Conservation (phyloP, 1,284 basidiomycete genomes). For the Stygiomarasmius scandens region DNA sequence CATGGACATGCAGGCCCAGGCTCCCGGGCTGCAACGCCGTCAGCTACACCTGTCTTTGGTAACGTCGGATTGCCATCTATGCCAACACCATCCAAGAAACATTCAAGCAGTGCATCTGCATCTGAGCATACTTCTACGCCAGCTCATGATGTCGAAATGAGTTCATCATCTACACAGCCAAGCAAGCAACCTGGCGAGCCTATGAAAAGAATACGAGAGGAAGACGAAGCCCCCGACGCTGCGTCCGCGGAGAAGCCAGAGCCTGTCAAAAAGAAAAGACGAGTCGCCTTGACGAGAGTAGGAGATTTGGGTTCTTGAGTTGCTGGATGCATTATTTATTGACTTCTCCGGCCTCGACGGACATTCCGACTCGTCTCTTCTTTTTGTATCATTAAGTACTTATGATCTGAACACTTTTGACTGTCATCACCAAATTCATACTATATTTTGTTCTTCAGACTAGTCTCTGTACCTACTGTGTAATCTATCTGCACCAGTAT, state of each 20-base stretch:
- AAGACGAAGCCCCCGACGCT: constrained; percentile 28
- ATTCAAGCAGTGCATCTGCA: neutral
- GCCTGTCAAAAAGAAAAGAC: constrained; percentile 87
- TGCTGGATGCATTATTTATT: neutral
- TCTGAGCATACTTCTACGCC: constrained; percentile 6
- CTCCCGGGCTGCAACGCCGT: constrained; percentile 25
- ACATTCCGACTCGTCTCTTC: too few species aligned
- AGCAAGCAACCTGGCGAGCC: constrained; percentile 3
- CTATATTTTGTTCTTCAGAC: too few species aligned
- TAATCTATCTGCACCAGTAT: too few species aligned
- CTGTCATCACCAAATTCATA: too few species aligned
- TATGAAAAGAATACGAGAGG: constrained; percentile 16
- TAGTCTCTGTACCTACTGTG: too few species aligned
- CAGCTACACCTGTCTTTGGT: constrained; percentile 27
- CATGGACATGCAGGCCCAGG: constrained; percentile 20
- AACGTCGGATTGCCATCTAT: constrained; percentile 18
- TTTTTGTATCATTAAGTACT: too few species aligned
- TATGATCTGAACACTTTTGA: too few species aligned
- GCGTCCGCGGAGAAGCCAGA: constrained; percentile 32
- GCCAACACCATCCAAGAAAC: constrained; percentile 5
- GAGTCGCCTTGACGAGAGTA: constrained; percentile 78
- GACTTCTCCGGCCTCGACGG: too few species aligned
- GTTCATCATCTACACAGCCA: constrained; percentile 1
- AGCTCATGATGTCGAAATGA: constrained; percentile 2
- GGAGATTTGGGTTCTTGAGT: constrained; percentile 55